These are phyloP conservation scores for Dimargaris verticillata DNA, from an alignment of 192 early-diverging fungal species.

Conservation along the genomic window DNA sequence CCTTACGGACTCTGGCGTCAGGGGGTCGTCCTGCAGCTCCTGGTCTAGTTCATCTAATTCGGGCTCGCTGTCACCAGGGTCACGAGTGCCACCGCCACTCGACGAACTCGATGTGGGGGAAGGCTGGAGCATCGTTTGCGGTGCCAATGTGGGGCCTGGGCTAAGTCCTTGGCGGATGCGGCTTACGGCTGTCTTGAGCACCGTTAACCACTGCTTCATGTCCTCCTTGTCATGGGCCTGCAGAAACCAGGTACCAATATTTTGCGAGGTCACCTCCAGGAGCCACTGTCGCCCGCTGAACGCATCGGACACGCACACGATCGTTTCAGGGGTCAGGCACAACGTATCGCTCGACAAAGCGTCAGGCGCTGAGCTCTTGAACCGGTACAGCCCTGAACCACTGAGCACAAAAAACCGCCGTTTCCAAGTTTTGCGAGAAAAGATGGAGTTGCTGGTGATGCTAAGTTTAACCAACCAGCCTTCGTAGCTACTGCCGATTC, in stretches of 20 bases:
- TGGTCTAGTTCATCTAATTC: not conserved
- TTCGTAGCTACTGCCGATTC: not conserved
- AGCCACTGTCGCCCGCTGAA: not conserved
- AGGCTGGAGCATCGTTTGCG: conserved; percentile 1
- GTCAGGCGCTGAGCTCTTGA: not conserved
- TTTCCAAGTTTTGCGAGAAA: conserved; percentile 5
- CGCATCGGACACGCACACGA: conserved; percentile 7
- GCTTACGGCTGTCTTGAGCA: not conserved
- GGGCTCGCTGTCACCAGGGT: not conserved
- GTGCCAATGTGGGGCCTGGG: not conserved
- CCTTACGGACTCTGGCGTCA: conserved; percentile 6
- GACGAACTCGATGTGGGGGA: conserved; percentile 6
- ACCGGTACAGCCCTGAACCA: conserved; percentile 8
- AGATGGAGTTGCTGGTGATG: not conserved
- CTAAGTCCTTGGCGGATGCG: not conserved
- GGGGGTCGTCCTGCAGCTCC: conserved; percentile 5
- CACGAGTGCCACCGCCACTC: not conserved
- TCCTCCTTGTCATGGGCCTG: conserved; percentile 3
- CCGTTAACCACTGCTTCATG: conserved; percentile 8
- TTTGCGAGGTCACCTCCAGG: conserved; percentile 1
- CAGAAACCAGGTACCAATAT: conserved; percentile 6
- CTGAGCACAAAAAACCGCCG: conserved; percentile 1
- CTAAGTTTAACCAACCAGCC: conserved; percentile 4
- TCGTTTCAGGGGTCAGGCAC: not conserved
- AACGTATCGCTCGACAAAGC: conserved; percentile 2